Percentiles rank a stretch among this genome's conserved stretches.
Conservation (phyloP, 345 rosid genomes). For the Hirschfeldia incana region DNA sequence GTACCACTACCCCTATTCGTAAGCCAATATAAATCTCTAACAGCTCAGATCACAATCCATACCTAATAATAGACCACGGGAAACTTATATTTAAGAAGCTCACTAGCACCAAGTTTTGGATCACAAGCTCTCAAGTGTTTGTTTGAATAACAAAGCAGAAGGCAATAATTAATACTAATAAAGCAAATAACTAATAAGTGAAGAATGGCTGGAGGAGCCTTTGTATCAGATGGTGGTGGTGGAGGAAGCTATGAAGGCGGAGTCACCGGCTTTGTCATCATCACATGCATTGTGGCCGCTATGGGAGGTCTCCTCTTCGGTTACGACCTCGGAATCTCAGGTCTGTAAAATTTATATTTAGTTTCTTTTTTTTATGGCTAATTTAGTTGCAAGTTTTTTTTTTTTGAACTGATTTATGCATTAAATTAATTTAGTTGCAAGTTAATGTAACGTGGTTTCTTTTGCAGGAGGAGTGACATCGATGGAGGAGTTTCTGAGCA, state of each 20-base stretch:
- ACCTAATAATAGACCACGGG: conserved; percentile 27
- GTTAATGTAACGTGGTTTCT: neutral
- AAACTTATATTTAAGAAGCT: conserved; percentile 24
- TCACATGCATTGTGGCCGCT: conserved; percentile 55
- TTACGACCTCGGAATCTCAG: conserved; percentile 60
- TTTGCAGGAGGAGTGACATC: conserved; percentile 56
- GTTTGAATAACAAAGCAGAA: conserved; percentile 26
- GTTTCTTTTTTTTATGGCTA: neutral
- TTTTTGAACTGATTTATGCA: too few relatives aligned
- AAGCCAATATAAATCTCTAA: conserved; percentile 12
- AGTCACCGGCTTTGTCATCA: conserved; percentile 49
- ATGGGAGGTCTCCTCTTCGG: conserved; percentile 65
- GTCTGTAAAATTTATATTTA: conserved; percentile 7
- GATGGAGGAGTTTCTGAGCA: conserved; percentile 49
- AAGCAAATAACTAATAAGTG: neutral
- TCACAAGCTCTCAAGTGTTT: conserved; percentile 11
- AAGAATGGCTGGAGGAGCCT: conserved; percentile 60
- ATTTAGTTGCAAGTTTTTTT: too few relatives aligned
- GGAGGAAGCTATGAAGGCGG: conserved; percentile 46
- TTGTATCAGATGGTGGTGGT: conserved; percentile 35
- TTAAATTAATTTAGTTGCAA: too few relatives aligned
- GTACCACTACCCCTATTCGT: conserved; percentile 29
- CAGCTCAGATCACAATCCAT: neutral
- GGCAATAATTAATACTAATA: neutral
- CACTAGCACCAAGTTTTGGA: conserved; percentile 20